Evolutionary conservation across 23 red algal genomes (phyloP), one percentile per base, ranked within the genome.

Genomic region (Chondrus crispus): DNA sequence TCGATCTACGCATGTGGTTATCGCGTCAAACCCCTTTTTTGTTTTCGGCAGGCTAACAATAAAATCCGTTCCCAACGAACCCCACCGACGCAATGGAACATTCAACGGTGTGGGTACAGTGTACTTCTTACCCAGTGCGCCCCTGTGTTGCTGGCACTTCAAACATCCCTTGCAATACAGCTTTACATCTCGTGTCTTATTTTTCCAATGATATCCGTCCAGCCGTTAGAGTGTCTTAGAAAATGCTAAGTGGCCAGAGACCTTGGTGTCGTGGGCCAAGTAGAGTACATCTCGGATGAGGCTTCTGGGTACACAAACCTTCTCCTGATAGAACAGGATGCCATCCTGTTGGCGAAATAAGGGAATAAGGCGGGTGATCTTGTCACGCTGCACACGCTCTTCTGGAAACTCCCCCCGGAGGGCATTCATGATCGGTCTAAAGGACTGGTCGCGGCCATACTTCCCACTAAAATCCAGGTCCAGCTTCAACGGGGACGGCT

Each of bases 11-110:
- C 66, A 72, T 20, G 28, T 72, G 19, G n/a, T 20, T 20, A 72
- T 72, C 12, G 66, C 32, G 32, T 72, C 66, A 72, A 72, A 72
- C 66, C 66, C 66, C 32, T 29, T 13, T 12, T 12, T 13, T 12
- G 66, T 72, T 72, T 72, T 72, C 14, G 66, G 66, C 32, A 72
- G 66, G 16, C 32, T 72, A 13, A 72, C 66, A 72, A 72, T 72
- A 30, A 72, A 72, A 30, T 72, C 66, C 19, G 19, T 72, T 72
- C 16, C n/a, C n/a, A 72, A 36, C 66, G 32, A 72, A 72, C 14
- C 32, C 66, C 66, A 72, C n/a, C 66, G 13, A 13, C 66, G 66
- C 14, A 29, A 20, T 20, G 32, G 66, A 72, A 72, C 32, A 72
- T 13, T 13, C 14, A 72, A 29, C 32, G 66, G 16, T 13, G 66